These are phyloP conservation scores for Emericellopsis terricola DNA, from an alignment of 495 filamentous ascomycete genomes.

Conservation along the genomic window DNA sequence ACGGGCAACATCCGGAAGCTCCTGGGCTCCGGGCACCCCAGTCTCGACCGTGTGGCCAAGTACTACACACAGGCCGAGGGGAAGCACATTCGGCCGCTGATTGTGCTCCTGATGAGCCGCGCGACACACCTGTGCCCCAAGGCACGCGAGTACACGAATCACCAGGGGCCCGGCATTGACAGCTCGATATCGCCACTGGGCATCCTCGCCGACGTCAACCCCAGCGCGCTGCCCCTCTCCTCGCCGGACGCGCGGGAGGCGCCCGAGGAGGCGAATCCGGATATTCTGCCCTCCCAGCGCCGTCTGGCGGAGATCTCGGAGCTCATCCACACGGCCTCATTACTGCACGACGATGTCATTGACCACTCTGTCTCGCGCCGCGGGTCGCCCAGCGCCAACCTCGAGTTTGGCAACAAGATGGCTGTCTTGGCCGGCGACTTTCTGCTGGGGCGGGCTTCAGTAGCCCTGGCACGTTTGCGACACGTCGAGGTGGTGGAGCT, in stretches of 20 bases:
- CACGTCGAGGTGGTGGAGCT: slow-evolving; percentile 91
- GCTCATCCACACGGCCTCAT: slow-evolving; percentile 87
- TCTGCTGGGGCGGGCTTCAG: slow-evolving; percentile 78
- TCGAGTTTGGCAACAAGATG: slow-evolving; percentile 97
- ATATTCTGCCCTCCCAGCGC: slow-evolving; percentile 82
- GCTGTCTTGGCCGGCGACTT: slow-evolving; percentile 94
- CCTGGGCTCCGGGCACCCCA: slow-evolving; percentile 80
- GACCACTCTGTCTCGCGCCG: slow-evolving; percentile 75
- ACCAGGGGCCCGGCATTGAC: slow-evolving; percentile 39
- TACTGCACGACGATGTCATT: slow-evolving; percentile 96
- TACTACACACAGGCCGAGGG: slow-evolving; percentile 97
- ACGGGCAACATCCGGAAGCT: slow-evolving; percentile 77
- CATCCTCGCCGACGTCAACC: slow-evolving; percentile 72
- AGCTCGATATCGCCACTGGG: slow-evolving; percentile 54
- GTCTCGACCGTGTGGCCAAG: slow-evolving; percentile 85
- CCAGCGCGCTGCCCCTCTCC: slow-evolving; percentile 29
- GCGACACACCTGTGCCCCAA: slow-evolving; percentile 72
- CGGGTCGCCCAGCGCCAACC: slow-evolving; percentile 71
- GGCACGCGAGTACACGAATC: slow-evolving; percentile 18
- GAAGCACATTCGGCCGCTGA: slow-evolving; percentile 86
- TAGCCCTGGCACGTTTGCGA: slow-evolving; percentile 75
- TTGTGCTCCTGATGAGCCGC: slow-evolving; percentile 89
- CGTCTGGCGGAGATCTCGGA: slow-evolving; percentile 93
- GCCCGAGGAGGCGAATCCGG: slow-evolving; percentile 33
- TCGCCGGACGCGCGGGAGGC: slow-evolving; percentile 26